Evolutionary conservation across 768 basidiomycete genomes (phyloP).

Genomic region (Lyophyllum shimeji): DNA sequence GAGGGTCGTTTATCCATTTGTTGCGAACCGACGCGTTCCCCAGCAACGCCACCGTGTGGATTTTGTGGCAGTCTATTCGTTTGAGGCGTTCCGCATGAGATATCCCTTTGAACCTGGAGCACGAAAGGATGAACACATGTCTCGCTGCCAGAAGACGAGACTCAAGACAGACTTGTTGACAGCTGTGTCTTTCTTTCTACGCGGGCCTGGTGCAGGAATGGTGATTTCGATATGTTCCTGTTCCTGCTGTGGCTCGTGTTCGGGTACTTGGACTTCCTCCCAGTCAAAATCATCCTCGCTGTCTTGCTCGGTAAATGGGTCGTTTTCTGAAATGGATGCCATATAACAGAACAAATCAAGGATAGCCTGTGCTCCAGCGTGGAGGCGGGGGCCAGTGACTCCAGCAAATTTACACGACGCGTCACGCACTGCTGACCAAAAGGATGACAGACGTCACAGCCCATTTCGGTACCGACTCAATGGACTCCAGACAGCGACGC

Average conservation of each 20-base stretch:
- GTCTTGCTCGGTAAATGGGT: conserved; percentile 27
- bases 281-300: conserved; percentile 76
- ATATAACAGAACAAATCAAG: conserved; percentile 16
- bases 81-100: conserved; percentile 68
- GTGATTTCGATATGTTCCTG: conserved; percentile 69
- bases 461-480: background rate
- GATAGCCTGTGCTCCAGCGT: background rate
- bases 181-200: conserved; percentile 32
- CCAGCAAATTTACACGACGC: conserved; percentile 12
- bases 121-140: conserved; percentile 17
- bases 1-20: conserved; percentile 75
- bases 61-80: conserved; percentile 83
- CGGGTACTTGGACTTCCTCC: conserved; percentile 73
- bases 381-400: background rate
- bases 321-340: conserved; percentile 16
- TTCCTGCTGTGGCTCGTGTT: conserved; percentile 28
- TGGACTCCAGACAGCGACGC: no score
- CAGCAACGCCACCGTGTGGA: conserved; percentile 83
- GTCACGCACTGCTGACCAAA: conserved; percentile 14
- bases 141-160: background rate
- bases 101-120: conserved; percentile 46
- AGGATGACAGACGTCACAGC: background rate
- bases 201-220: conserved; percentile 38
- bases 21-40: conserved; percentile 77
- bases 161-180: conserved; percentile 44